Conservation (phyloP, 768 basidiomycete species). For the Phlegmacium glaucopus region DNA sequence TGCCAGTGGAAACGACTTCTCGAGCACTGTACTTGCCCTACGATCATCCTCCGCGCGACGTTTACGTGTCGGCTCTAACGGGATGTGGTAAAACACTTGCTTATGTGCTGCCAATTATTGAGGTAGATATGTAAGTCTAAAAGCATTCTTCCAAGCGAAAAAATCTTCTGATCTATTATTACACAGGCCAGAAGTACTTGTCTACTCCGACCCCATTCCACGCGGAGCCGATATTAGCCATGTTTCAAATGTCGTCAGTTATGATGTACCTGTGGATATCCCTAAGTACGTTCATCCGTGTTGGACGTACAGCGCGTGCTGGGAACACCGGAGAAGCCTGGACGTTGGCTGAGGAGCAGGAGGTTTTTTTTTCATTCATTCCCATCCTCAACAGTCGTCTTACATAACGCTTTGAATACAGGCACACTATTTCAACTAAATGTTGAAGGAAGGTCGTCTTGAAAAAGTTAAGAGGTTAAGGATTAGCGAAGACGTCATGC, state of each 20-base stretch:
- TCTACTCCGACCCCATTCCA: constrained; percentile 96
- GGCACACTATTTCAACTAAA: constrained; percentile 85
- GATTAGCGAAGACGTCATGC: constrained; percentile 55
- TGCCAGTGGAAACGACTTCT: constrained; percentile 14
- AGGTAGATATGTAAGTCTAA: constrained; percentile 74
- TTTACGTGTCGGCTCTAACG: constrained; percentile 95
- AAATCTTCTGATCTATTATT: constrained; percentile 1
- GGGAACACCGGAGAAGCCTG: constrained; percentile 87
- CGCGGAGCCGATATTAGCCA: constrained; percentile 94
- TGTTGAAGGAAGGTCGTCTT: constrained; percentile 72
- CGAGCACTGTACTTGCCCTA: constrained; percentile 62
- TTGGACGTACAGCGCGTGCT: constrained; percentile 93
- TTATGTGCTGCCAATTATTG: constrained; percentile 92
- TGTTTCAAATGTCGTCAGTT: constrained; percentile 91
- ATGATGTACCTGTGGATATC: constrained; percentile 97
- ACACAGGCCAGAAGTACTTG: constrained; percentile 57
- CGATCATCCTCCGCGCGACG: constrained; percentile 66
- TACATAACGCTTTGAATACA: constrained; percentile 26
- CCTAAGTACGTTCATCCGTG: constrained; percentile 97
- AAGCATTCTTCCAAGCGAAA: background rate
- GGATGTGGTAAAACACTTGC: constrained; percentile 97
- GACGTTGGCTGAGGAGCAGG: constrained; percentile 94
- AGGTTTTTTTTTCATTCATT: constrained; percentile 40
- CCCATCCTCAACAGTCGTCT: background rate
- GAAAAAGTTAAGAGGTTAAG: constrained; percentile 65